Conservation (phyloP, 495 filamentous ascomycete species). For the Xylaria palmicola region DNA sequence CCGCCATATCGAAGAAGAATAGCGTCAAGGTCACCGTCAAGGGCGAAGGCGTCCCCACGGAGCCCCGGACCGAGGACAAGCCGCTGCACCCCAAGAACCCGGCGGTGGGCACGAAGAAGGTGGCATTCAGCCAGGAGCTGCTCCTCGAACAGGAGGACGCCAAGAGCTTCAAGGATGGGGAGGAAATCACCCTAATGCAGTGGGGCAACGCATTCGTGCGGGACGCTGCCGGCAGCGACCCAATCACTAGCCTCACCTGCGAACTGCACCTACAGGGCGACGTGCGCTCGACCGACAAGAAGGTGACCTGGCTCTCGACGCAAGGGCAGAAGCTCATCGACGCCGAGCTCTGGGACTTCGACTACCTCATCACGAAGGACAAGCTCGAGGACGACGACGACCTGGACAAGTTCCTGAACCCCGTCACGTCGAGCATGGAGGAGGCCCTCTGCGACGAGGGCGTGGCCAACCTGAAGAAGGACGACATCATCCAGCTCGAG, state of each 20-base stretch:
- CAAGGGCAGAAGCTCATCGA: slow-evolving; percentile 73
- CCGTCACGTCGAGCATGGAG: slow-evolving; percentile 71
- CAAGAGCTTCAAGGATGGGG: slow-evolving; percentile 73
- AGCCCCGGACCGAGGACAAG: slow-evolving; percentile 68
- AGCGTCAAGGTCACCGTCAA: slow-evolving; percentile 66
- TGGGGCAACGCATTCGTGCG: slow-evolving; percentile 90
- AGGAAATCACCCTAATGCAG: slow-evolving; percentile 93
- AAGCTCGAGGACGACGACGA: slow-evolving; percentile 78
- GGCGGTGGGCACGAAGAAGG: slow-evolving; percentile 79
- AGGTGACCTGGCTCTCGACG: slow-evolving; percentile 84
- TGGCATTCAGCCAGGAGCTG: slow-evolving; percentile 67
- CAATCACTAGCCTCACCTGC: slow-evolving; percentile 66
- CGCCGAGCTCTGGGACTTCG: slow-evolving; percentile 86
- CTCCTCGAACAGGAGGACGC: slow-evolving; percentile 86
- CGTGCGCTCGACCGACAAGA: slow-evolving; percentile 92
- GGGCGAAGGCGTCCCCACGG: slow-evolving; percentile 60
- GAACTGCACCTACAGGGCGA: slow-evolving; percentile 86
- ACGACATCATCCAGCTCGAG: slow-evolving; percentile 92
- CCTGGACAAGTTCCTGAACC: slow-evolving; percentile 76
- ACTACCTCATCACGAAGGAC: slow-evolving; percentile 90
- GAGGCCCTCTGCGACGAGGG: slow-evolving; percentile 78
- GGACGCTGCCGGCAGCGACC: slow-evolving; percentile 52
- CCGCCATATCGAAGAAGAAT: slow-evolving; percentile 68
- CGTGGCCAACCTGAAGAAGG: slow-evolving; percentile 69
- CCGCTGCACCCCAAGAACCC: slow-evolving; percentile 86